phyloP scores from a whole-genome alignment of 2,329 filamentous ascomycete species.

The Epichloe sp. region DNA sequence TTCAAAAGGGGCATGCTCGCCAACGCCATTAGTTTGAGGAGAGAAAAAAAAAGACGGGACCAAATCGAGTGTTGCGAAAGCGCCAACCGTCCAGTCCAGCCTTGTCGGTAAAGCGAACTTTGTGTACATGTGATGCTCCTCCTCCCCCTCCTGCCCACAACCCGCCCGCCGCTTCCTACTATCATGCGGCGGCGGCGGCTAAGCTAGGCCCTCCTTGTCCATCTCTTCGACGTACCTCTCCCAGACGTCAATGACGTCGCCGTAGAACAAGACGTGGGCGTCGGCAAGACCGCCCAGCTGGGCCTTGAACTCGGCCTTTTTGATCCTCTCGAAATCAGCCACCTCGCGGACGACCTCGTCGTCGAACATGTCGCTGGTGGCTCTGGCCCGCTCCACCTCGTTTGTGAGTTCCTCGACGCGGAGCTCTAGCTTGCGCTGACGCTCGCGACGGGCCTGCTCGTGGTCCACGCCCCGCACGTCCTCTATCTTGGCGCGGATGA shows the following conservation, averaged over 20 bases:
- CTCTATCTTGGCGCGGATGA: conserved; percentile 88
- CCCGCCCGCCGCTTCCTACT: neutral
- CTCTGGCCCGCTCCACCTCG: conserved; percentile 79
- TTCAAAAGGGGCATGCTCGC: no score
- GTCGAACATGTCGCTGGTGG: conserved; percentile 83
- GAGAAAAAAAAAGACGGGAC: no score
- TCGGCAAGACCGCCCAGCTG: conserved; percentile 75
- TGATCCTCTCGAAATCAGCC: conserved; percentile 90
- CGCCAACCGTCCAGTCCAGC: no score
- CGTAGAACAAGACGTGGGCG: conserved; percentile 79
- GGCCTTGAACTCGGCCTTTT: conserved; percentile 79
- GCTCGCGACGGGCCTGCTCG: conserved; percentile 77
- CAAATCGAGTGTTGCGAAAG: no score
- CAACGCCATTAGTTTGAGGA: no score
- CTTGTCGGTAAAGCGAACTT: no score
- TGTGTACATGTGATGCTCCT: no score
- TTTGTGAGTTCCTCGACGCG: conserved; percentile 83
- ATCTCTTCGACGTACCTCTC: conserved; percentile 81
- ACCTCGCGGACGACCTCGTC: conserved; percentile 93
- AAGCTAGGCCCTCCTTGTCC: conserved; percentile 48
- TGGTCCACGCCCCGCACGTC: conserved; percentile 95
- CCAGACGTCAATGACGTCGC: conserved; percentile 69
- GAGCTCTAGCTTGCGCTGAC: conserved; percentile 79
- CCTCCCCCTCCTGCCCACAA: no score
- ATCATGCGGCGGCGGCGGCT: conserved; percentile 5